Conservation (phyloP, 164 flowering plant species). For the Berberis vulgaris region DNA sequence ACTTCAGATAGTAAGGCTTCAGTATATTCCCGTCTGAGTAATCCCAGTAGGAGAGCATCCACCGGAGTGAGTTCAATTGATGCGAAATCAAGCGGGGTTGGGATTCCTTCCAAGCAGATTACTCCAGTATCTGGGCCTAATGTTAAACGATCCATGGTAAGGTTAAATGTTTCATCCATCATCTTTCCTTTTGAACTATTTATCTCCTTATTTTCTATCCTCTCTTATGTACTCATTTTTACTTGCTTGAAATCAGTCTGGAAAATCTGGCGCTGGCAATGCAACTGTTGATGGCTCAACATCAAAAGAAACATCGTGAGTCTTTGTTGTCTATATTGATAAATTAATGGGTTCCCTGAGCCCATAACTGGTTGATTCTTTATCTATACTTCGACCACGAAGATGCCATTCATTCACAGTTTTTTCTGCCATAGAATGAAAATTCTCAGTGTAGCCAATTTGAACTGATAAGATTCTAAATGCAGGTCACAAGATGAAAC, state of each 20-base stretch:
- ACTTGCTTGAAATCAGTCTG: conserved; percentile 21
- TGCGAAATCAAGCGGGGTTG: conserved; percentile 13
- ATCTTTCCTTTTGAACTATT: not conserved
- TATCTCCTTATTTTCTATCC: not conserved
- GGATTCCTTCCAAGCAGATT: conserved; percentile 13
- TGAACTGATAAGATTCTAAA: conserved; percentile 3
- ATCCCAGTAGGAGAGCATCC: conserved; percentile 23
- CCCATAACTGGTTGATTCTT: not conserved
- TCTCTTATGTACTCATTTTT: not conserved
- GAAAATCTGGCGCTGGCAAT: conserved; percentile 24
- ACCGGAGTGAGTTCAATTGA: conserved; percentile 27
- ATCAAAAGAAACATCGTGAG: conserved; percentile 36
- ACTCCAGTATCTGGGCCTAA: conserved; percentile 25
- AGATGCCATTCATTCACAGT: not conserved
- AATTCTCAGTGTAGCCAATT: not conserved
- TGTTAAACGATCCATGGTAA: conserved; percentile 31
- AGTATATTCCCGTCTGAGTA: conserved; percentile 13
- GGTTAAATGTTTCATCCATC: not conserved
- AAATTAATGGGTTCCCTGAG: not conserved
- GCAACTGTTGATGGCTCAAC: conserved; percentile 16
- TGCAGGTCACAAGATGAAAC: conserved; percentile 31
- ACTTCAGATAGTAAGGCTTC: conserved; percentile 22
- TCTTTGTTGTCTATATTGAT: not conserved
- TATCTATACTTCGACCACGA: not conserved
- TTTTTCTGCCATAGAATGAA: not conserved